phyloP scores from a whole-genome alignment of 1,284 basidiomycete species.

The Puccinia coronata region DNA sequence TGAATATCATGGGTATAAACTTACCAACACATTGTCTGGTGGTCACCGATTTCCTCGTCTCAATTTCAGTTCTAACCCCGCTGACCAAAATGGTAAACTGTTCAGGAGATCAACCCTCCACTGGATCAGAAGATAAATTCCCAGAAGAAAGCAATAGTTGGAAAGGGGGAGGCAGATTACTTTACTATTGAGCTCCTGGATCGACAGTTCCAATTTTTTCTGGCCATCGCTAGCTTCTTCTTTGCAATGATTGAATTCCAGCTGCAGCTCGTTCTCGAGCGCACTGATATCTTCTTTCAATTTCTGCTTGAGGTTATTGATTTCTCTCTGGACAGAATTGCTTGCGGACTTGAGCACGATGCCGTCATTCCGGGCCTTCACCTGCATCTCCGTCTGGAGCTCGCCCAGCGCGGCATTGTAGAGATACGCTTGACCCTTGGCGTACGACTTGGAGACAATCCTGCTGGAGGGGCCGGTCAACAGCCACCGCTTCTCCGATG shows the following conservation, averaged over 20 bases:
- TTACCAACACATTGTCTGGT: conserved; percentile 79
- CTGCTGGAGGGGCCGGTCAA: conserved; percentile 37
- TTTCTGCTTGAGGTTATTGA: conserved; percentile 81
- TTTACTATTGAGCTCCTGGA: conserved; percentile 68
- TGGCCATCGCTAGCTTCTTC: conserved; percentile 83
- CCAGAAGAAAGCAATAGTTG: not conserved
- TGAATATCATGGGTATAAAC: too few species aligned
- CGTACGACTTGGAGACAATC: conserved; percentile 44
- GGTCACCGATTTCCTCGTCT: conserved; percentile 87
- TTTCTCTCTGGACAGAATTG: conserved; percentile 77
- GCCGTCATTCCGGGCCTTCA: conserved; percentile 80
- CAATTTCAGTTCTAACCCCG: conserved; percentile 75
- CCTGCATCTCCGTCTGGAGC: conserved; percentile 79
- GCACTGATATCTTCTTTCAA: conserved; percentile 90
- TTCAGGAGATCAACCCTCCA: not conserved
- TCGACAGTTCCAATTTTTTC: conserved; percentile 80
- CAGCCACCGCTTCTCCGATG: conserved; percentile 32
- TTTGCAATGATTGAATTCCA: conserved; percentile 92
- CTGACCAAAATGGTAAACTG: conserved; percentile 77
- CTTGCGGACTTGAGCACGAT: conserved; percentile 75
- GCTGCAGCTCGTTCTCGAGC: conserved; percentile 94
- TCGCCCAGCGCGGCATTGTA: conserved; percentile 92
- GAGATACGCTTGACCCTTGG: conserved; percentile 74
- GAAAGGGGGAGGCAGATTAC: conserved; percentile 35
- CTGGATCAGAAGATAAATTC: not conserved